Conservation (phyloP, 1,139 yeast genomes). For the Suhomyces ambrosiae region DNA sequence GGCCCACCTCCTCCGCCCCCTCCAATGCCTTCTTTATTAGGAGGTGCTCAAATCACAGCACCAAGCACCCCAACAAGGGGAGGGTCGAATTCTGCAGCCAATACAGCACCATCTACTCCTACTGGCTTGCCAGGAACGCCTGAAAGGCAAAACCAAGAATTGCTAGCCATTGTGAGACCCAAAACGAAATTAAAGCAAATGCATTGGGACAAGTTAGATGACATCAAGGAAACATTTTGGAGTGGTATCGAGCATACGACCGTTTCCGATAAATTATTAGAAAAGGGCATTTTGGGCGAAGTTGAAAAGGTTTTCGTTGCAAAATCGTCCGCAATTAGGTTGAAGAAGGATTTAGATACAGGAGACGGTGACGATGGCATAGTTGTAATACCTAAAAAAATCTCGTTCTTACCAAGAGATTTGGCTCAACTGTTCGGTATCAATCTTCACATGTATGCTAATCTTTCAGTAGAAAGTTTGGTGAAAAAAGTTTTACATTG, state of each 20-base stretch:
- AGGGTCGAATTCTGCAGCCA: background rate
- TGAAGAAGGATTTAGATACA: slow-evolving; percentile 32
- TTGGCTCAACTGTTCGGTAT: slow-evolving; percentile 86
- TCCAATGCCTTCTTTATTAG: slow-evolving; percentile 14
- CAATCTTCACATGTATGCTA: slow-evolving; percentile 79
- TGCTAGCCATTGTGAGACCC: slow-evolving; percentile 44
- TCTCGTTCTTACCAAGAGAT: slow-evolving; percentile 74
- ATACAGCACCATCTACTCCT: slow-evolving; percentile 7
- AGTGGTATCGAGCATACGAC: slow-evolving; percentile 51
- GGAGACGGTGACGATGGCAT: slow-evolving; percentile 24
- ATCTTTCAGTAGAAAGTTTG: slow-evolving; percentile 61
- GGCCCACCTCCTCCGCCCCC: slow-evolving; percentile 30
- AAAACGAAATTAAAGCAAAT: slow-evolving; percentile 78
- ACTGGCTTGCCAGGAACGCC: slow-evolving; percentile 4
- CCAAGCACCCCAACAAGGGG: slow-evolving; percentile 9
- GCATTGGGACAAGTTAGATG: slow-evolving; percentile 89
- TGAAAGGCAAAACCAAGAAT: slow-evolving; percentile 8
- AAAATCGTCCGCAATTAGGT: slow-evolving; percentile 51
- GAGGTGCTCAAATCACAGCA: slow-evolving; percentile 2
- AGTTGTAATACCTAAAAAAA: slow-evolving; percentile 40
- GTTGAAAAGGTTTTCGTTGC: slow-evolving; percentile 80
- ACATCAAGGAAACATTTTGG: slow-evolving; percentile 82
- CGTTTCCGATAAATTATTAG: slow-evolving; percentile 56
- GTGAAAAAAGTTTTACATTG: slow-evolving; percentile 70
- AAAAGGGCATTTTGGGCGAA: slow-evolving; percentile 75